Evolutionary conservation across 2,329 filamentous ascomycete species (phyloP).

Genomic region (Calonectria hongkongensis): DNA sequence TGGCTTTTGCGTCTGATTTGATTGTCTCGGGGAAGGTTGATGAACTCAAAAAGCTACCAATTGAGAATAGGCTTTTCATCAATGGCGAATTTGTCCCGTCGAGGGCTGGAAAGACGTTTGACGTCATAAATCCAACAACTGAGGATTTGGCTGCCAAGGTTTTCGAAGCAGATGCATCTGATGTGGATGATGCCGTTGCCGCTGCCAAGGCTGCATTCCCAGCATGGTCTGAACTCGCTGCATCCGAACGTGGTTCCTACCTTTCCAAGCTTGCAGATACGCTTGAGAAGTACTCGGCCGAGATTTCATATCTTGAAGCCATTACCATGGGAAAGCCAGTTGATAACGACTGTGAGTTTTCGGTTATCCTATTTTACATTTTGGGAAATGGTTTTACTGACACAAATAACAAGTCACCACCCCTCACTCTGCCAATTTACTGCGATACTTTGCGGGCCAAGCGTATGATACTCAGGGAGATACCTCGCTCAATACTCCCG

Average conservation of each 20-base stretch:
- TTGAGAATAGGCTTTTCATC: conserved; percentile 5
- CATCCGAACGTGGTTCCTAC: not conserved
- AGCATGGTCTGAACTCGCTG: not conserved
- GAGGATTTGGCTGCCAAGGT: not conserved
- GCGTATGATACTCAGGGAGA: not conserved
- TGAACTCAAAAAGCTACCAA: not conserved
- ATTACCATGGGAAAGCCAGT: conserved; percentile 2
- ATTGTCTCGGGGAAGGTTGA: not conserved
- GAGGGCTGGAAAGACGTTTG: not conserved
- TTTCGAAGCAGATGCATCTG: not conserved
- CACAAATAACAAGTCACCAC: not conserved
- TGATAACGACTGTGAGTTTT: not conserved
- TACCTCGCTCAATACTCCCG: not conserved
- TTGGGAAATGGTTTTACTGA: not conserved
- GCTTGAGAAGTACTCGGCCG: not conserved
- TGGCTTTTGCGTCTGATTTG: not conserved
- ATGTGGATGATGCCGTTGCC: not conserved
- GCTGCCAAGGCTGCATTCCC: not conserved
- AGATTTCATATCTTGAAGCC: not conserved
- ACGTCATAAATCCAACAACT: not conserved
- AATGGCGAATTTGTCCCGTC: not conserved
- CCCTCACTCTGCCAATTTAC: not conserved
- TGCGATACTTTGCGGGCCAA: not conserved
- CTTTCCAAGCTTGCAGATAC: not conserved
- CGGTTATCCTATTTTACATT: not conserved